Percentiles rank a stretch among this genome's conserved stretches.
These are phyloP conservation scores for Thalassiosira exigua DNA, from an alignment of 352 stramenopile genomes.

Conservation along the genomic window DNA sequence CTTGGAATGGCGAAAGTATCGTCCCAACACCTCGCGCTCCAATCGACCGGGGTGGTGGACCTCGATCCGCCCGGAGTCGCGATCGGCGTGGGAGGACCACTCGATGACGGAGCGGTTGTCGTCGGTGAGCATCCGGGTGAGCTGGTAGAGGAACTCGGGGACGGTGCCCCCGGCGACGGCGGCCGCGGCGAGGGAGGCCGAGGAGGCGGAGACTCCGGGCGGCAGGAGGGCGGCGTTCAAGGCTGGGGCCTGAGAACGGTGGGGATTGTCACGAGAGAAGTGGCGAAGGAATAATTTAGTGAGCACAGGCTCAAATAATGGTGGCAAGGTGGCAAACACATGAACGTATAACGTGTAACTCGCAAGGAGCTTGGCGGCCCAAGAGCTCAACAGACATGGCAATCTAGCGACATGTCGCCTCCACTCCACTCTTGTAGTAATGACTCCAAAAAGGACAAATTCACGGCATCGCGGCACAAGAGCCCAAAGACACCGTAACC, in stretches of 20 bases:
- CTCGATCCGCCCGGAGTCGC: conserved; percentile 69
- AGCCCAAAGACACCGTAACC: too few species aligned
- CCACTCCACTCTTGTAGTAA: too few species aligned
- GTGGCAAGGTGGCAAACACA: too few species aligned
- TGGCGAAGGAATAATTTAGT: too few species aligned
- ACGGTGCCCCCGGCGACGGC: conserved; percentile 34
- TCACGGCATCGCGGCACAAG: too few species aligned
- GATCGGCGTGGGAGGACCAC: conserved; percentile 55
- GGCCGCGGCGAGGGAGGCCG: conserved; percentile 5
- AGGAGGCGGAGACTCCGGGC: not conserved
- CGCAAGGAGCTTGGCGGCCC: too few species aligned
- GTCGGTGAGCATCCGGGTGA: conserved; percentile 85
- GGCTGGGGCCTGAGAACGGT: not conserved
- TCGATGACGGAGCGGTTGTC: conserved; percentile 82
- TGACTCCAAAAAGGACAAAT: too few species aligned
- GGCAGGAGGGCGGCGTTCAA: not conserved
- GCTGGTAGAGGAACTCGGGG: conserved; percentile 82
- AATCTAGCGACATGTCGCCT: too few species aligned
- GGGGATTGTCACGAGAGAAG: not conserved
- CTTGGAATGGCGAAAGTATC: conserved; percentile 85
- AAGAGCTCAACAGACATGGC: too few species aligned
- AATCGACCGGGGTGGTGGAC: conserved; percentile 80
- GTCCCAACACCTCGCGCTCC: conserved; percentile 73
- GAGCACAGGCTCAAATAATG: too few species aligned
- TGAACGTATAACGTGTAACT: too few species aligned